Conservation (phyloP, 108 stramenopile genomes). For the Nitzschia sp. region DNA sequence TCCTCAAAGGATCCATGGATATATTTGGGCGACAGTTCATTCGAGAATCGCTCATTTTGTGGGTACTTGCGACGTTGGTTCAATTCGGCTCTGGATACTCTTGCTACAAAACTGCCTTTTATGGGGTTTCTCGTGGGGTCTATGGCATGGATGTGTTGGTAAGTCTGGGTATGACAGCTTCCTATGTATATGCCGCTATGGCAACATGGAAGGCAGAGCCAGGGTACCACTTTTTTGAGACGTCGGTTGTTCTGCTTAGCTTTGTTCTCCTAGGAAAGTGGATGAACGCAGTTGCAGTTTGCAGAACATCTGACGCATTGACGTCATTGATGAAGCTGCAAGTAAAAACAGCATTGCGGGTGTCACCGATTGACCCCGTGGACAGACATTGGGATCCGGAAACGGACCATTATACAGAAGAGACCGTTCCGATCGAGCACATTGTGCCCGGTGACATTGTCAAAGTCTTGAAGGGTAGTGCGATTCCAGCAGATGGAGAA, state of each 20-base stretch:
- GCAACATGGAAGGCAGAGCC: slow-evolving; percentile 15
- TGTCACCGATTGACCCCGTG: slow-evolving; percentile 10
- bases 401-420: slow-evolving; percentile 35
- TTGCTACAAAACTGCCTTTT: slow-evolving; percentile 81
- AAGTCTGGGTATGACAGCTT: slow-evolving; percentile 86
- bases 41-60: slow-evolving; percentile 43
- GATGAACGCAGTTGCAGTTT: slow-evolving; percentile 86
- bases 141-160: slow-evolving; percentile 97
- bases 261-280: slow-evolving; percentile 96
- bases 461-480: slow-evolving; percentile 66
- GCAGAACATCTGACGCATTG: slow-evolving; percentile 85
- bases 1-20: slow-evolving; percentile 13
- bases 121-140: slow-evolving; percentile 49
- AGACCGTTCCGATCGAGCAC: slow-evolving; percentile 31
- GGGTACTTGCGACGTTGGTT: slow-evolving; percentile 72
- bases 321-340: slow-evolving; percentile 80
- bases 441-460: slow-evolving; percentile 65
- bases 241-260: slow-evolving; percentile 92
- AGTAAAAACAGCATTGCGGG: slow-evolving; percentile 43
- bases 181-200: slow-evolving; percentile 72
- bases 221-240: slow-evolving; percentile 83
- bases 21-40: slow-evolving; percentile 25
- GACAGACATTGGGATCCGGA: slow-evolving; percentile 22
- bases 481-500: slow-evolving; percentile 80
- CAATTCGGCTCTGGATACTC: slow-evolving; percentile 87